Evolutionary conservation across 257 asterid genomes (phyloP).

Genomic region (Vinca minor): DNA sequence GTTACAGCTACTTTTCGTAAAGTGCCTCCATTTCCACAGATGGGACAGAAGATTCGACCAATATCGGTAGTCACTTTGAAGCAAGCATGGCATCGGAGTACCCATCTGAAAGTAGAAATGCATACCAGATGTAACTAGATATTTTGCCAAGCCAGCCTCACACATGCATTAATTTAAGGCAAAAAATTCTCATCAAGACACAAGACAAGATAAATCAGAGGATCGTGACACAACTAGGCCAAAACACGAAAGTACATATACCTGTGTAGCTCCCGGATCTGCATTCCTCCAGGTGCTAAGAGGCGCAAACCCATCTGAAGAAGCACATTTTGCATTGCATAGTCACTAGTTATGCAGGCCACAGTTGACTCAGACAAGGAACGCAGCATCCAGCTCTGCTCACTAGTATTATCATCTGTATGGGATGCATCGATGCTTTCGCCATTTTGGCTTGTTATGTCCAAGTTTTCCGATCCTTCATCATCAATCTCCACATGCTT

Average conservation of each 20-base stretch:
- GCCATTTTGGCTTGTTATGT: slow-evolving; percentile 31
- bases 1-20: slow-evolving; percentile 91
- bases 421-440: slow-evolving; percentile 38
- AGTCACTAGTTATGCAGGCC: slow-evolving; percentile 87
- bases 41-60: slow-evolving; percentile 82
- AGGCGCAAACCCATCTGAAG: slow-evolving; percentile 94
- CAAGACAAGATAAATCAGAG: not conserved
- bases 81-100: slow-evolving; percentile 96
- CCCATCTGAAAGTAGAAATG: slow-evolving; percentile 57
- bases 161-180: not conserved
- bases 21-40: slow-evolving; percentile 97
- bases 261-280: slow-evolving; percentile 95
- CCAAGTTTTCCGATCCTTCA: slow-evolving; percentile 36
- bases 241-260: slow-evolving; percentile 15
- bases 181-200: not conserved
- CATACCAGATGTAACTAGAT: not conserved
- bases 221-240: not conserved
- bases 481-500: slow-evolving; percentile 23
- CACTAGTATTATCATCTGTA: slow-evolving; percentile 67
- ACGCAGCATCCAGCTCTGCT: slow-evolving; percentile 90
- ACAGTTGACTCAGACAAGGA: slow-evolving; percentile 89
- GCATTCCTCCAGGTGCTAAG: slow-evolving; percentile 98
- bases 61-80: slow-evolving; percentile 88
- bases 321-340: slow-evolving; percentile 96
- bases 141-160: not conserved